Base-by-base conservation (phyloP, 2,329 filamentous ascomycete species). In the Chaetomium olivaceum region DNA sequence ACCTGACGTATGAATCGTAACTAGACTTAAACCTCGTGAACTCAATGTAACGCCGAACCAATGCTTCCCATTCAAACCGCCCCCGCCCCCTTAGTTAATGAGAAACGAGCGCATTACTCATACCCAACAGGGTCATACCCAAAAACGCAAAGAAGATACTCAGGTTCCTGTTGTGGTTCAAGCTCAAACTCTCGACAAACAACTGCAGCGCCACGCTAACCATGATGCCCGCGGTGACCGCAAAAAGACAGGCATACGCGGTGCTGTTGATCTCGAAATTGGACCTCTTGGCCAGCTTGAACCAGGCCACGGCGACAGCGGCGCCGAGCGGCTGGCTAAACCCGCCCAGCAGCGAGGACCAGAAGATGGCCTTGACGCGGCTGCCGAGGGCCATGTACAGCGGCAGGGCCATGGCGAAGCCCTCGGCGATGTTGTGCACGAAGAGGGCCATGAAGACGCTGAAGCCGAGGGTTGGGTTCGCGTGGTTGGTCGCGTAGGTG, bases 381-480 rank as follows among this genome's bases (percentile, higher is more conserved):
- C 89, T 94, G 68, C 89, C 86, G 36, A 97, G 86, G 1, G 95
- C 95, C 73, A 99, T 91, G 77, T 96, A 99, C 0, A 99, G 83
- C 0, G 95, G 95, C 0, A 99, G 80, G 0, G 93, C 92, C 85
- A 99, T 90, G 68, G 93, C 92, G 75, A 98, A 98, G 1, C 95
- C 95, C 80, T 99, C 95, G 31, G 92, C 93, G 73, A 99, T 96
- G 79, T 98, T 99, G 83, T 99, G 95, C 66, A 99, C 94, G 75
- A 97, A 97, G 8, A 99, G 85, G 0, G 95, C 94, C 77, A 98
- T 86, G 79, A 99, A 99, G 62, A 99, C 92, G 61, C 91, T 91
- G 77, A 97, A 88, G 23, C 95, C 95, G 0, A 99, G 86, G 0
- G 85, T 83, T 0, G 95, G 93, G 76, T 93, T 98, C 14, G 93